Conservation (phyloP, 23 red algal genomes). For the Chondrus crispus region DNA sequence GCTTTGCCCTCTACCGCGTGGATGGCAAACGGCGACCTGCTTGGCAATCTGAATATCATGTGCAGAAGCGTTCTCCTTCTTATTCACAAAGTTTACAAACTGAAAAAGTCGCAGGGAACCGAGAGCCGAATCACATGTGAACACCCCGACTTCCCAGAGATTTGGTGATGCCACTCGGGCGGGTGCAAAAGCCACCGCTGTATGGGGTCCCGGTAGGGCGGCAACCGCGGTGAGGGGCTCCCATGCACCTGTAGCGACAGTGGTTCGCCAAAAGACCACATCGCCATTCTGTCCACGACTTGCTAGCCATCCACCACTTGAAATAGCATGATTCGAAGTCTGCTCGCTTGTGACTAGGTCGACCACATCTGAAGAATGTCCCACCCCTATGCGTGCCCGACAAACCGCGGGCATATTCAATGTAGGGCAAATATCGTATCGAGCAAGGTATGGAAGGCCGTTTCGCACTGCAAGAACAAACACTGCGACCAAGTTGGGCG, state of each 20-base stretch:
- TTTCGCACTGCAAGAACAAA: conserved; percentile 52
- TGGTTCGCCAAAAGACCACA: conserved; percentile 53
- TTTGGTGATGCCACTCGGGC: not conserved
- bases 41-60: conserved; percentile 31
- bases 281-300: conserved; percentile 55
- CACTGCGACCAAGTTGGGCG: conserved; percentile 44
- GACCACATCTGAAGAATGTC: conserved; percentile 26
- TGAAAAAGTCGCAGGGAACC: conserved; percentile 30
- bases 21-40: conserved; percentile 29
- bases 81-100: conserved; percentile 27
- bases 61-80: not conserved
- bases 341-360: conserved; percentile 18
- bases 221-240: conserved; percentile 30
- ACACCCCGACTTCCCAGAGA: conserved; percentile 41
- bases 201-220: conserved; percentile 49
- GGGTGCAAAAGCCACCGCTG: conserved; percentile 57
- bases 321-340: not conserved
- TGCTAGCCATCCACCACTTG: conserved; percentile 44
- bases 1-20: not conserved
- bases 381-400: conserved; percentile 53
- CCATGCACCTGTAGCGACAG: conserved; percentile 1
- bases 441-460: conserved; percentile 43
- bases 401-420: conserved; percentile 35
- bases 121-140: conserved; percentile 27
- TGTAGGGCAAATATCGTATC: conserved; percentile 65